Evolutionary conservation across 1,284 basidiomycete genomes (phyloP).

Genomic region (Irpex sp.): DNA sequence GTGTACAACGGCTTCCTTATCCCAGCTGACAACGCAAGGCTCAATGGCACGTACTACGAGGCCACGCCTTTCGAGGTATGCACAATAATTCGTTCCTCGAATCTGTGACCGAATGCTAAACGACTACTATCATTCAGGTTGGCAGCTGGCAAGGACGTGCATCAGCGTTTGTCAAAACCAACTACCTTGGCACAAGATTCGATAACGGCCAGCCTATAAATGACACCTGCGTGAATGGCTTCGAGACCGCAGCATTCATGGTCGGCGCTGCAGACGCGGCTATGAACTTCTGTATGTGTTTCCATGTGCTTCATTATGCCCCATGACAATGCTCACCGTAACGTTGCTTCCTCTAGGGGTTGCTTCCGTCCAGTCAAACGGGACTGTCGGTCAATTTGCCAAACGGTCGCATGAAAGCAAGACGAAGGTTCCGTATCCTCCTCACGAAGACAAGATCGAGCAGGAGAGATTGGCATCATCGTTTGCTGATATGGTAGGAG

Average conservation of each 20-base stretch:
- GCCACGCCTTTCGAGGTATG: neutral
- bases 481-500: neutral
- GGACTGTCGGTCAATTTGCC: neutral
- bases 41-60: neutral
- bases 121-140: neutral
- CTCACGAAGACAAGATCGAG: neutral
- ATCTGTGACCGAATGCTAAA: neutral
- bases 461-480: neutral
- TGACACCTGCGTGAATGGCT: neutral
- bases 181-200: neutral
- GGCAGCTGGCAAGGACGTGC: neutral
- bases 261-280: neutral
- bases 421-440: neutral
- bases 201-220: neutral
- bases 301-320: neutral
- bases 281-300: neutral
- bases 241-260: neutral
- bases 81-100: neutral
- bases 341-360: neutral
- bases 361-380: neutral
- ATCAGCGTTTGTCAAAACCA: neutral
- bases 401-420: neutral
- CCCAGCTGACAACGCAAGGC: neutral
- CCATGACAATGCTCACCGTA: neutral
- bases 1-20: neutral